These are phyloP conservation scores for Fulvia fulva DNA, from an alignment of 2,329 filamentous ascomycete species.

Conservation along the genomic window DNA sequence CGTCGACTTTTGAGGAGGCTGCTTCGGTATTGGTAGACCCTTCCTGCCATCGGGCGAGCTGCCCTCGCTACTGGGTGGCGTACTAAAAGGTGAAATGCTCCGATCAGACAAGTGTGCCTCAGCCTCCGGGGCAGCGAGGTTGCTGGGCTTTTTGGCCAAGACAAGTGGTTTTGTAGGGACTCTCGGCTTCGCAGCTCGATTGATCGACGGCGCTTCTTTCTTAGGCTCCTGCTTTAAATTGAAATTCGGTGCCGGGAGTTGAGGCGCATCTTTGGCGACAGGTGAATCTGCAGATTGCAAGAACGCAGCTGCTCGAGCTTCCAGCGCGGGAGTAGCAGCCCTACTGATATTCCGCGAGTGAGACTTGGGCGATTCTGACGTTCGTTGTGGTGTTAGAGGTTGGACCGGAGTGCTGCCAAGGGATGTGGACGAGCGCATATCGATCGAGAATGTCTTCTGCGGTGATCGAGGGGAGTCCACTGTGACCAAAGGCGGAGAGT, in stretches of 20 bases:
- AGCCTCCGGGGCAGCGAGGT: slow-evolving; percentile 37
- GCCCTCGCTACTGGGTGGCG: slow-evolving; percentile 71
- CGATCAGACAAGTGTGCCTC: slow-evolving; percentile 40
- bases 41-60: slow-evolving; percentile 38
- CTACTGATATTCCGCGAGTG: slow-evolving; percentile 39
- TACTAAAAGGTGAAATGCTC: slow-evolving; percentile 74
- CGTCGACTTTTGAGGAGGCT: slow-evolving; percentile 8
- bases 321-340: slow-evolving; percentile 39
- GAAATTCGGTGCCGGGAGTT: slow-evolving; percentile 1
- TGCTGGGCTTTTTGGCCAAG: slow-evolving; percentile 24
- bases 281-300: slow-evolving; percentile 27
- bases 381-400: slow-evolving; percentile 23
- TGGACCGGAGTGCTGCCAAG: slow-evolving; percentile 11
- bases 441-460: slow-evolving; percentile 28
- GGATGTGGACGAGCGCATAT: slow-evolving; percentile 10
- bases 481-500: slow-evolving; percentile 61
- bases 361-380: slow-evolving; percentile 26
- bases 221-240: slow-evolving; percentile 19
- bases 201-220: slow-evolving; percentile 67
- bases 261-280: not conserved
- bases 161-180: slow-evolving; percentile 43
- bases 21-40: not conserved
- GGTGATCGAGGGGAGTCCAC: slow-evolving; percentile 69
- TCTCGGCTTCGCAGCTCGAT: slow-evolving; percentile 74
- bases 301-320: slow-evolving; percentile 37